A percentile compares a stretch with the other conserved stretches of the same genome.
Evolutionary conservation across 768 basidiomycete species (phyloP).

Genomic region (Boletales sp.): DNA sequence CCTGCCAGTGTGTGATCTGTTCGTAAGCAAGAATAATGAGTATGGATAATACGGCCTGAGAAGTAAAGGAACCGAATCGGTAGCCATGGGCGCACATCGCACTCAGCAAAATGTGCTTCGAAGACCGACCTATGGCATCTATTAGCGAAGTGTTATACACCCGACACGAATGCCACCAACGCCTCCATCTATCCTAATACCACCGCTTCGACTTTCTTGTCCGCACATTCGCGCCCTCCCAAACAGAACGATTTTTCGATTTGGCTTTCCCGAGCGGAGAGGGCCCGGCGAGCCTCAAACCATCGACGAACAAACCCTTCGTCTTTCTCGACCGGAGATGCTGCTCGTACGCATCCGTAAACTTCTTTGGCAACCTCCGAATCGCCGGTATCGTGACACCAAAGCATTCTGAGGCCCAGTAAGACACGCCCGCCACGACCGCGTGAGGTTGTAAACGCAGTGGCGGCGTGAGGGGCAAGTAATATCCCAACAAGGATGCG

Average conservation of each 20-base stretch:
- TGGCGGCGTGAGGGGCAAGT: constrained; percentile 48
- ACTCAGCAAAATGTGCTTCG: no score
- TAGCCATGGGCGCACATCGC: no score
- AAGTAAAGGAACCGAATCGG: no score
- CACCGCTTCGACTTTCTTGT: constrained; percentile 18
- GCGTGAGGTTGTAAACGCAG: constrained; percentile 42
- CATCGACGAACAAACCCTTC: constrained; percentile 24
- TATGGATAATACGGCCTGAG: no score
- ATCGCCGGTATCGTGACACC: constrained; percentile 16
- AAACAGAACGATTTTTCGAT: constrained; percentile 21
- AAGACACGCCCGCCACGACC: constrained; percentile 54
- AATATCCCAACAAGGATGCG: constrained; percentile 69
- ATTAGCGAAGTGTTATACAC: no score
- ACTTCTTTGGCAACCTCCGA: constrained; percentile 19
- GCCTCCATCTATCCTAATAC: constrained; percentile 2
- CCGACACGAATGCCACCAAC: no score
- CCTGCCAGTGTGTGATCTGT: no score
- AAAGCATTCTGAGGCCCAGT: constrained; percentile 46
- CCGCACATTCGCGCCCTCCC: constrained; percentile 17
- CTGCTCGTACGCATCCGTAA: constrained; percentile 19
- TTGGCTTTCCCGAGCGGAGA: constrained; percentile 19
- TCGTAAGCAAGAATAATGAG: no score
- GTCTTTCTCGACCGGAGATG: constrained; percentile 4
- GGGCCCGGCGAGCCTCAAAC: constrained; percentile 13
- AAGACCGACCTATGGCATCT: neutral